Evolutionary conservation across 1,284 basidiomycete genomes (phyloP).

Genomic region (Tilletia caries): DNA sequence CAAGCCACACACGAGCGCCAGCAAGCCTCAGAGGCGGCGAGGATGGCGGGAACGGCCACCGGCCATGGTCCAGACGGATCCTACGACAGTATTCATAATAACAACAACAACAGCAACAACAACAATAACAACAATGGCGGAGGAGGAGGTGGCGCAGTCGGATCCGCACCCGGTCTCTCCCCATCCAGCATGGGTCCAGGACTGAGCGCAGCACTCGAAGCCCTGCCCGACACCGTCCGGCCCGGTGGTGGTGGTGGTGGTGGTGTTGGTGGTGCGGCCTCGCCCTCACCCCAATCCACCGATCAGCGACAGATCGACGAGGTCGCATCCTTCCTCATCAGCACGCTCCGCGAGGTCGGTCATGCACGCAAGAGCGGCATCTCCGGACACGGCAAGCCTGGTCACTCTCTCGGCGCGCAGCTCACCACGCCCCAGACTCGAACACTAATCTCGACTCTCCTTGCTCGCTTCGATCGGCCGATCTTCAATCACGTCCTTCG

Average conservation of each 20-base stretch:
- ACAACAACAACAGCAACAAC: background rate
- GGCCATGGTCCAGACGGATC: constrained; percentile 1
- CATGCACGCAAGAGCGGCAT: constrained; percentile 5
- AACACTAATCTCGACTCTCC: background rate
- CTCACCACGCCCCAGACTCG: constrained; percentile 5
- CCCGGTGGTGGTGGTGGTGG: too few relatives aligned
- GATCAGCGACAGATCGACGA: constrained; percentile 13
- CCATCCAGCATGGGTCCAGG: background rate
- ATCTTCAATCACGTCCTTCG: constrained; percentile 11
- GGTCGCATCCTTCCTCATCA: constrained; percentile 14
- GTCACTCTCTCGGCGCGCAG: constrained; percentile 2
- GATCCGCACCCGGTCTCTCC: background rate
- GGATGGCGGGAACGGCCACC: constrained; percentile 9
- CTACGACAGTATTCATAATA: background rate
- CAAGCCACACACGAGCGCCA: constrained; percentile 12
- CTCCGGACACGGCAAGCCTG: constrained; percentile 3
- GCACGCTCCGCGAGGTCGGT: constrained; percentile 9
- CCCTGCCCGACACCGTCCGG: background rate
- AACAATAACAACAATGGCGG: background rate
- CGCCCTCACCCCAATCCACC: background rate
- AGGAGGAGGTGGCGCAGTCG: background rate
- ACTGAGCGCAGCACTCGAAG: constrained; percentile 1
- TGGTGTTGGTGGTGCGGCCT: too few relatives aligned
- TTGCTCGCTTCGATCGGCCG: background rate
- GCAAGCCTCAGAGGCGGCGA: constrained; percentile 7